These are phyloP conservation scores for Boletus reticuloceps DNA, from an alignment of 768 basidiomycete species.

Conservation along the genomic window DNA sequence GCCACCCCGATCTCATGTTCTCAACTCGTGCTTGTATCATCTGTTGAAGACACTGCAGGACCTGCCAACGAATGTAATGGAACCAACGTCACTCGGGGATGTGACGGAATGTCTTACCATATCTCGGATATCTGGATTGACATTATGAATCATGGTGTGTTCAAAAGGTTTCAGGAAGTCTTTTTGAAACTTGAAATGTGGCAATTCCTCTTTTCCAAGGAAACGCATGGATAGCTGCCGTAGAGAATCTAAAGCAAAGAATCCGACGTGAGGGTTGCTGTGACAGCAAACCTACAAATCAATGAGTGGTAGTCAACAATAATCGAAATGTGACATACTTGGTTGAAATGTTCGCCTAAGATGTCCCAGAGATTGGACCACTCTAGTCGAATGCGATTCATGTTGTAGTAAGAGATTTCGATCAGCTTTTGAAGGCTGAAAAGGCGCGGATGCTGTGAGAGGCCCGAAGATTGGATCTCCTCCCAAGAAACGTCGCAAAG, in stretches of 20 bases:
- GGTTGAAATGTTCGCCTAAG: conserved; percentile 97
- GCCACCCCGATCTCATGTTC: conserved; percentile 97
- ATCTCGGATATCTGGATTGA: conserved; percentile 93
- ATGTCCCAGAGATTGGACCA: conserved; percentile 99
- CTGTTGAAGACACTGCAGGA: conserved; percentile 95
- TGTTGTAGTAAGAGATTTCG: conserved; percentile 99
- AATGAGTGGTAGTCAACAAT: conserved; percentile 7
- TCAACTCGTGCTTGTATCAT: conserved; percentile 96
- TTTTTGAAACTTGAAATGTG: conserved; percentile 99
- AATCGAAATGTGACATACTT: conserved; percentile 46
- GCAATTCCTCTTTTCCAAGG: conserved; percentile 95
- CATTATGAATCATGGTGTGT: conserved; percentile 95
- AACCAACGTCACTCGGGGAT: not conserved
- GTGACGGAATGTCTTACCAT: conserved; percentile 57
- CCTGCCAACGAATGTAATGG: conserved; percentile 43
- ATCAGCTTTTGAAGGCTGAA: conserved; percentile 98
- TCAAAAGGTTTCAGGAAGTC: conserved; percentile 98
- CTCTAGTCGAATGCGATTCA: conserved; percentile 95
- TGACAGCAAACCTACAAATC: conserved; percentile 88
- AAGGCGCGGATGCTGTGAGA: conserved; percentile 89
- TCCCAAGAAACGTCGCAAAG: conserved; percentile 98
- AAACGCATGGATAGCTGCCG: conserved; percentile 98
- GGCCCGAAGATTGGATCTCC: conserved; percentile 95
- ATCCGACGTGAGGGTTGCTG: conserved; percentile 93
- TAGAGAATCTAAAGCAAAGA: conserved; percentile 95